Percentiles rank a stretch among this genome's conserved stretches.
These are phyloP conservation scores for Cutaneotrichosporon curvatum DNA, from an alignment of 1,284 basidiomycete genomes.

Conservation along the genomic window DNA sequence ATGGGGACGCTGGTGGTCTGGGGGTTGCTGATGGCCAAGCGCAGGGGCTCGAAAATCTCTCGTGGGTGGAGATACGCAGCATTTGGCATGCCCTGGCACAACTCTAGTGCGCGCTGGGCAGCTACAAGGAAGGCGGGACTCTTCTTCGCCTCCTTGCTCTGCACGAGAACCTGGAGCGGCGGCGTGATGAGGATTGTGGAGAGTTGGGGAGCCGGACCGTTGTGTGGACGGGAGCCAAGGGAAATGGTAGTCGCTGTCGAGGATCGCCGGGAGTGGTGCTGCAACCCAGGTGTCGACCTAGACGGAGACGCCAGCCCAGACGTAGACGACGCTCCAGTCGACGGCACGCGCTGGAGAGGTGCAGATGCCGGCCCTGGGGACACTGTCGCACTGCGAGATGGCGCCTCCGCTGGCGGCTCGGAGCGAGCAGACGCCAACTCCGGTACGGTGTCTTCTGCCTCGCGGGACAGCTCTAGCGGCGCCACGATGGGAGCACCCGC, in stretches of 20 bases:
- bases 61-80: slow-evolving; percentile 52
- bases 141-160: slow-evolving; percentile 82
- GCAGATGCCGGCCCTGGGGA: background rate
- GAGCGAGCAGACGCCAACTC: too few relatives aligned
- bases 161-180: slow-evolving; percentile 76
- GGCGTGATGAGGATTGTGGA: slow-evolving; percentile 59
- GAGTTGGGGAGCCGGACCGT: slow-evolving; percentile 31
- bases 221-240: slow-evolving; percentile 17
- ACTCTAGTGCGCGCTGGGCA: slow-evolving; percentile 71
- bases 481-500: slow-evolving; percentile 1
- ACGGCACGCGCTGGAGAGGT: background rate
- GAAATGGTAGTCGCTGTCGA: slow-evolving; percentile 34
- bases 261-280: slow-evolving; percentile 29
- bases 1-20: slow-evolving; percentile 86
- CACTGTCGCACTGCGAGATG: background rate
- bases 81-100: slow-evolving; percentile 57
- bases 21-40: slow-evolving; percentile 64
- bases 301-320: slow-evolving; percentile 20
- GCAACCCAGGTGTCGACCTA: slow-evolving; percentile 15
- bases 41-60: slow-evolving; percentile 85
- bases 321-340: slow-evolving; percentile 5
- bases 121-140: slow-evolving; percentile 73
- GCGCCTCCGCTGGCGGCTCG: background rate
- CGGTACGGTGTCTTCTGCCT: background rate
- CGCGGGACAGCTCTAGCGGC: background rate